Percentiles rank a stretch among this genome's conserved stretches.
Evolutionary conservation across 2,329 filamentous ascomycete species (phyloP).

Genomic region (Colletotrichum gigasporum): DNA sequence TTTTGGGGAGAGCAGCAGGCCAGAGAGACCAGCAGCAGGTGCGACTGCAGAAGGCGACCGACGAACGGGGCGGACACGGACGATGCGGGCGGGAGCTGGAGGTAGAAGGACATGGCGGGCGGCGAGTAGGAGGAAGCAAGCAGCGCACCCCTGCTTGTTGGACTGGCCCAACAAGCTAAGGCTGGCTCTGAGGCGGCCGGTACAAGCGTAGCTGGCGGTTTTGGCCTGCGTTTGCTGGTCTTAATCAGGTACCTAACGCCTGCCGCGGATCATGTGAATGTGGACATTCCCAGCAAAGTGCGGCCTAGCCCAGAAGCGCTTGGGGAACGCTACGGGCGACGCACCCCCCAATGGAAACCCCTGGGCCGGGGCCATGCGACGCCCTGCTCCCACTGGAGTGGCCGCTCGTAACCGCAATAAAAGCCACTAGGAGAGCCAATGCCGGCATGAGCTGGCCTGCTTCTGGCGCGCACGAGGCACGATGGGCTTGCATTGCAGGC

Average conservation of each 20-base stretch:
- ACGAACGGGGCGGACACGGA: background rate
- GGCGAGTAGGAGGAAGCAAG: background rate
- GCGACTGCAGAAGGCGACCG: background rate
- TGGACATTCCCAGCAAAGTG: slow-evolving; percentile 11
- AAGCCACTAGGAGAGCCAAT: slow-evolving; percentile 16
- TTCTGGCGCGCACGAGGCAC: slow-evolving; percentile 8
- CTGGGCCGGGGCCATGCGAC: background rate
- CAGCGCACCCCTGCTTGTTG: slow-evolving; percentile 23
- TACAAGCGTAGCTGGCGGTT: slow-evolving; percentile 5
- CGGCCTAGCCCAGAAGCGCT: background rate
- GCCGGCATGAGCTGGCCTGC: slow-evolving; percentile 14
- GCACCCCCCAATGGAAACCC: slow-evolving; percentile 7
- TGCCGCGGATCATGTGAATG: slow-evolving; percentile 30
- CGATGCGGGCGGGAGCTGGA: slow-evolving; percentile 1
- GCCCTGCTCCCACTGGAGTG: slow-evolving; percentile 2
- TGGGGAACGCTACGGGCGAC: slow-evolving; percentile 3
- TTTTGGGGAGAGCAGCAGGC: background rate
- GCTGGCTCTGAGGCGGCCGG: background rate
- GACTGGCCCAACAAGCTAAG: slow-evolving; percentile 29
- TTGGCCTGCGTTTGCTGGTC: slow-evolving; percentile 7
- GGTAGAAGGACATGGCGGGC: slow-evolving; percentile 17
- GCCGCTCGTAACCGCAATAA: background rate
- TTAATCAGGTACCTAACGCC: background rate
- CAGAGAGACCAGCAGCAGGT: background rate
- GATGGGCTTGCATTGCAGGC: slow-evolving; percentile 3